These are phyloP conservation scores for Capronia coronata DNA, from an alignment of 2,329 filamentous ascomycete species.

Conservation along the genomic window DNA sequence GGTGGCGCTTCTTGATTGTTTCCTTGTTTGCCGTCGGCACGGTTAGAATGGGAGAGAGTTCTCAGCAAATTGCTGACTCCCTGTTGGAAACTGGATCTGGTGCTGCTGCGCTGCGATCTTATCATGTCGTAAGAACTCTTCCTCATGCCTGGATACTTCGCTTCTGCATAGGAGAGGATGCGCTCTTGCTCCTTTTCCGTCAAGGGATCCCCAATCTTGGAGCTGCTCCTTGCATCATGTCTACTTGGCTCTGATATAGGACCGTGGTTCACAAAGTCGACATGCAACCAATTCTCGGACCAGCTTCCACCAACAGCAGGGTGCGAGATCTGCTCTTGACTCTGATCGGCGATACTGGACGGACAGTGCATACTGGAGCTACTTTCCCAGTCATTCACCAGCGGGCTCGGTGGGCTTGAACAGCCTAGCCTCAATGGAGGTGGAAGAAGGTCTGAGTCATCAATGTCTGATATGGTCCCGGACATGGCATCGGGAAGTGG, in stretches of 20 bases:
- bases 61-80: slow-evolving; percentile 15
- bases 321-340: neutral
- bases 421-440: slow-evolving; percentile 14
- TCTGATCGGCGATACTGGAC: slow-evolving; percentile 1
- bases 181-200: slow-evolving; percentile 21
- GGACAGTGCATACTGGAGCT: slow-evolving; percentile 1
- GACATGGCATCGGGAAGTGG: slow-evolving; percentile 22
- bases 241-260: slow-evolving; percentile 3
- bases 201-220: neutral
- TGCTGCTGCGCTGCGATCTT: slow-evolving; percentile 7
- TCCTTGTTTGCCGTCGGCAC: neutral
- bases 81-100: slow-evolving; percentile 19
- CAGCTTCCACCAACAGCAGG: slow-evolving; percentile 1
- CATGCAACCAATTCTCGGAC: slow-evolving; percentile 17
- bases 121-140: slow-evolving; percentile 1
- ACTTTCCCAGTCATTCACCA: slow-evolving; percentile 13
- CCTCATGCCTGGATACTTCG: slow-evolving; percentile 13
- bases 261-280: slow-evolving; percentile 10
- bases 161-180: slow-evolving; percentile 28
- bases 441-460: slow-evolving; percentile 17
- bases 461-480: slow-evolving; percentile 18
- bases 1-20: neutral
- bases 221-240: neutral
- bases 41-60: slow-evolving; percentile 14
- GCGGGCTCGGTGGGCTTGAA: slow-evolving; percentile 16